These are phyloP conservation scores for Fusarium penzigii DNA, from an alignment of 2,329 filamentous ascomycete species.

Conservation along the genomic window DNA sequence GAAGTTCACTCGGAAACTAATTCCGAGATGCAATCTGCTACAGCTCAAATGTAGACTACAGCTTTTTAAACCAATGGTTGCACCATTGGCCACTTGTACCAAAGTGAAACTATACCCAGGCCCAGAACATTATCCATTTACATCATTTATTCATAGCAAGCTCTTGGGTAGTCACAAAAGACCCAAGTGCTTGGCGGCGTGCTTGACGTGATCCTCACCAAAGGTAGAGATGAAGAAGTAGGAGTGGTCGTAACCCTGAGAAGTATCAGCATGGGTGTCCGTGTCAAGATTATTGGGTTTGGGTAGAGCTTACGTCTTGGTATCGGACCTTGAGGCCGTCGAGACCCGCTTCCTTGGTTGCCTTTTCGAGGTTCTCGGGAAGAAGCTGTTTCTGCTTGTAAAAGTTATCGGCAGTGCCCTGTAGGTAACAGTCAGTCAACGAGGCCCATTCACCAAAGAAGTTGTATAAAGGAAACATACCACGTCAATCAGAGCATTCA, in stretches of 20 bases:
- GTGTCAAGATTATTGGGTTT: neutral
- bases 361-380: conserved; percentile 87
- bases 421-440: neutral
- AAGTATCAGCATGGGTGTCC: neutral
- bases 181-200: conserved; percentile 81
- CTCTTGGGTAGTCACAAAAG: conserved; percentile 33
- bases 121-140: neutral
- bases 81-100: neutral
- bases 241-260: conserved; percentile 87
- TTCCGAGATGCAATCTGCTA: neutral
- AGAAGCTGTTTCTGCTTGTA: conserved; percentile 92
- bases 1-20: neutral
- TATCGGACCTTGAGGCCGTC: conserved; percentile 76
- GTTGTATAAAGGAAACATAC: conserved; percentile 39
- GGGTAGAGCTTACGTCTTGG: conserved; percentile 60
- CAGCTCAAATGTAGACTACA: neutral
- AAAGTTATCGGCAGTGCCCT: conserved; percentile 94
- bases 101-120: neutral
- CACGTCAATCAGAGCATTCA: conserved; percentile 86
- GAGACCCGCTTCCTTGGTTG: conserved; percentile 74
- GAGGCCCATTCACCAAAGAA: neutral
- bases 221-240: conserved; percentile 97
- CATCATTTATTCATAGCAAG: conserved; percentile 13
- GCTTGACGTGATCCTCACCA: conserved; percentile 84
- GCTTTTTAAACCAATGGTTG: neutral